These are phyloP conservation scores for Sungouiella blattae DNA, from an alignment of 805 yeast genomes.

Conservation along the genomic window DNA sequence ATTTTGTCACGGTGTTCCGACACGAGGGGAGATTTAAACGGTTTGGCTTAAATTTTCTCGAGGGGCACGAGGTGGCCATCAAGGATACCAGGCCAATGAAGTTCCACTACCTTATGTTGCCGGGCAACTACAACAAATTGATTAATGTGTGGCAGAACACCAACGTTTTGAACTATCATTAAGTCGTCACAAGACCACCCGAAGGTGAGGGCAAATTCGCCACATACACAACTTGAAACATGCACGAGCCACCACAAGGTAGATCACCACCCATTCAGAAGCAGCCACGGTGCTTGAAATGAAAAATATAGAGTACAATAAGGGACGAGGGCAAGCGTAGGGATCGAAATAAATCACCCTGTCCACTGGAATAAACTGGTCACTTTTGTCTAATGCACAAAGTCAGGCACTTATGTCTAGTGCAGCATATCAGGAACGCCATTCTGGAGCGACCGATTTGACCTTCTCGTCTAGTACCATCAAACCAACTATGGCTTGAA, in stretches of 20 bases:
- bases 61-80: constrained; percentile 11
- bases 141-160: constrained; percentile 7
- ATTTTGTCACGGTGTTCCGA: constrained; percentile 20
- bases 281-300: not conserved
- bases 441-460: no score
- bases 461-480: no score
- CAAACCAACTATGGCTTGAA: no score
- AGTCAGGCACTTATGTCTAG: no score
- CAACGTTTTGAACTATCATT: not conserved
- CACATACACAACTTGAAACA: not conserved
- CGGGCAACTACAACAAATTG: constrained; percentile 9
- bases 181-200: not conserved
- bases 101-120: constrained; percentile 16
- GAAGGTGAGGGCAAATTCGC: no score
- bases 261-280: no score
- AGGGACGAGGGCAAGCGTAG: not conserved
- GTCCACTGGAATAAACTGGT: no score
- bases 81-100: constrained; percentile 12
- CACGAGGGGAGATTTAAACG: constrained; percentile 16
- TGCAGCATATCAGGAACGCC: no score
- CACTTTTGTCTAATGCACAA: no score
- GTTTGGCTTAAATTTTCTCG: constrained; percentile 11
- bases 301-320: not conserved
- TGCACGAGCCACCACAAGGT: no score
- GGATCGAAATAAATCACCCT: no score